Conservation (phyloP, 2,329 filamentous ascomycete species). For the Colletotrichum sp. region DNA sequence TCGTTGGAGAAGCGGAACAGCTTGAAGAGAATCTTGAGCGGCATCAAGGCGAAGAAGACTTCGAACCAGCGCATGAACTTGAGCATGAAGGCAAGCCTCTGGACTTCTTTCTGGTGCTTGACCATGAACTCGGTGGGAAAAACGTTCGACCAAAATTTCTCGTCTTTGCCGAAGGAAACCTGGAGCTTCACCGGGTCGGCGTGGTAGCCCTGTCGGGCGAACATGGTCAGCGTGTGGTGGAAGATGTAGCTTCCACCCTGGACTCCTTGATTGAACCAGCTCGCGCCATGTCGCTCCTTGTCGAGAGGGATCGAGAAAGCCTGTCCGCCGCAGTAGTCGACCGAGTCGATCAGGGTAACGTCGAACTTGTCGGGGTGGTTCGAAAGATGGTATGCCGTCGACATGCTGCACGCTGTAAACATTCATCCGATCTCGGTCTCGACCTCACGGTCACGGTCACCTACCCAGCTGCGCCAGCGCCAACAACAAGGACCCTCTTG, state of each 20-base stretch:
- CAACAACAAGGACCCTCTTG: constrained; percentile 44
- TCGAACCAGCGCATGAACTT: constrained; percentile 61
- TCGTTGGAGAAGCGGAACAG: constrained; percentile 70
- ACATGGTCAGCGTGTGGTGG: constrained; percentile 68
- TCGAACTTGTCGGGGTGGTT: constrained; percentile 65
- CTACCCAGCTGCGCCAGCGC: constrained; percentile 45
- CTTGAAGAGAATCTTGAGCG: constrained; percentile 66
- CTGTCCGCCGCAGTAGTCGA: constrained; percentile 65
- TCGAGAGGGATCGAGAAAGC: constrained; percentile 67
- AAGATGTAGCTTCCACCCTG: constrained; percentile 65
- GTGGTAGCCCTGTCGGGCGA: constrained; percentile 56
- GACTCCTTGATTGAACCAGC: constrained; percentile 68
- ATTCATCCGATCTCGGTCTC: background rate
- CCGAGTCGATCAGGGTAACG: constrained; percentile 61
- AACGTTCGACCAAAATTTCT: constrained; percentile 68
- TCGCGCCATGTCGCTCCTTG: constrained; percentile 62
- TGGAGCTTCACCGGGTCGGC: constrained; percentile 60
- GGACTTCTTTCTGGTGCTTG: constrained; percentile 58
- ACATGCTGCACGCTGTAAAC: constrained; percentile 42
- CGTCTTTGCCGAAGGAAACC: constrained; percentile 62
- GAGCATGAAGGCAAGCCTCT: constrained; percentile 56
- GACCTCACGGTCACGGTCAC: background rate
- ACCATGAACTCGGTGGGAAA: constrained; percentile 61
- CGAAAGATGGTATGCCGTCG: constrained; percentile 63
- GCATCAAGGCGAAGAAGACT: constrained; percentile 59